A percentile compares a stretch with the other conserved stretches of the same genome.
Evolutionary conservation across 2,329 filamentous ascomycete species (phyloP).

Genomic region (Trichophyton verrucosum): DNA sequence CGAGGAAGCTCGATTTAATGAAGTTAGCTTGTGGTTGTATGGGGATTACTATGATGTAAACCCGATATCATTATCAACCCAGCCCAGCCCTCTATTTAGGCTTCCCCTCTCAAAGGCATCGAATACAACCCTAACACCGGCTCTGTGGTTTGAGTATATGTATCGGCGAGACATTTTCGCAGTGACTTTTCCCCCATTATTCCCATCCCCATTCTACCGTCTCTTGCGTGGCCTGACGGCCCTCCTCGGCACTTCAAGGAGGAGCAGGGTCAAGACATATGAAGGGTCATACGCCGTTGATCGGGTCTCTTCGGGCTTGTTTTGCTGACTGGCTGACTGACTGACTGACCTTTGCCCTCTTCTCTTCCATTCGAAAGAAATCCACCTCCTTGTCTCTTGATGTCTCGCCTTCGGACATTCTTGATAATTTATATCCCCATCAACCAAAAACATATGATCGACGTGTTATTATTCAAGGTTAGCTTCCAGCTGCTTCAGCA

Average conservation of each 20-base stretch:
- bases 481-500: neutral
- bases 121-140: neutral
- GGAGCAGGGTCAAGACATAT: neutral
- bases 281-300: neutral
- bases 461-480: neutral
- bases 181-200: too few relatives aligned
- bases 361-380: too few relatives aligned
- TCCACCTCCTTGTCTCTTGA: neutral
- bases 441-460: neutral
- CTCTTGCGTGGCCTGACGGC: neutral
- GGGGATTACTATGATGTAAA: neutral
- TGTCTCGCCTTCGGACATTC: neutral
- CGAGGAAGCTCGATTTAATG: neutral
- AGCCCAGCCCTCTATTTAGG: too few relatives aligned
- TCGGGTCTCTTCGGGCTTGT: neutral
- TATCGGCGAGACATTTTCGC: neutral
- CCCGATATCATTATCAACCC: neutral
- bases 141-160: neutral
- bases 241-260: neutral
- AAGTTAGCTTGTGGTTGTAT: too few relatives aligned
- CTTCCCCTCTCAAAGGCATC: neutral
- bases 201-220: neutral
- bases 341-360: too few relatives aligned
- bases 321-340: too few relatives aligned
- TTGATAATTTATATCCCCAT: neutral